phyloP scores from a whole-genome alignment of 2,329 filamentous ascomycete genomes.

The Claviceps pazoutovae region DNA sequence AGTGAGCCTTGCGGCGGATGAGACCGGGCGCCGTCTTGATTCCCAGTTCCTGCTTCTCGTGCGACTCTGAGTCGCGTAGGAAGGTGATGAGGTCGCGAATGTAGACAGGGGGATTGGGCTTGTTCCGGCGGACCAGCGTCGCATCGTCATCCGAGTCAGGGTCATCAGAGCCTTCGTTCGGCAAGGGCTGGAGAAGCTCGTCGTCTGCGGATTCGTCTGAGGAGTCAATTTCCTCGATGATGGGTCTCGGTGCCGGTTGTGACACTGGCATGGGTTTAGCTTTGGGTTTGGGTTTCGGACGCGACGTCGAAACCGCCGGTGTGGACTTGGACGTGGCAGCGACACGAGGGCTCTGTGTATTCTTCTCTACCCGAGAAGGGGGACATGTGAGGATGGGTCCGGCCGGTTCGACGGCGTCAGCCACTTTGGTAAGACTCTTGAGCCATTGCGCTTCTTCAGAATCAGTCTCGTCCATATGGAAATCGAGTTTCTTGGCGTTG shows the following conservation, averaged over 20 bases:
- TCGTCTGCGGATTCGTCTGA: constrained; percentile 52
- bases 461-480: constrained; percentile 68
- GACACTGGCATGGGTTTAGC: constrained; percentile 9
- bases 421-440: constrained; percentile 46
- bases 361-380: neutral
- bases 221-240: constrained; percentile 53
- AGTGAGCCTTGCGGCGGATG: constrained; percentile 77
- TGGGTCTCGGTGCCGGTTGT: constrained; percentile 25
- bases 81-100: constrained; percentile 71
- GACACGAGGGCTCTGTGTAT: neutral
- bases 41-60: constrained; percentile 71
- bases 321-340: neutral
- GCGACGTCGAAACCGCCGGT: no score
- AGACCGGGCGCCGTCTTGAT: constrained; percentile 62
- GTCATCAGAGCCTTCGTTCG: constrained; percentile 74
- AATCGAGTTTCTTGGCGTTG: constrained; percentile 60
- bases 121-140: constrained; percentile 71
- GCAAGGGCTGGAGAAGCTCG: constrained; percentile 24
- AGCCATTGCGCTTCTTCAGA: constrained; percentile 64
- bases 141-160: constrained; percentile 92
- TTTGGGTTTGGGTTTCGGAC: neutral
- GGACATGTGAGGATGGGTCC: constrained; percentile 29
- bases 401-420: constrained; percentile 49
- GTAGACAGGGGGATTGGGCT: constrained; percentile 75
- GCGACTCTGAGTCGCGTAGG: constrained; percentile 67